Percentiles rank a stretch among this genome's conserved stretches.
Conservation (phyloP, 2,329 filamentous ascomycete species). For the Parastagonospora avenae region DNA sequence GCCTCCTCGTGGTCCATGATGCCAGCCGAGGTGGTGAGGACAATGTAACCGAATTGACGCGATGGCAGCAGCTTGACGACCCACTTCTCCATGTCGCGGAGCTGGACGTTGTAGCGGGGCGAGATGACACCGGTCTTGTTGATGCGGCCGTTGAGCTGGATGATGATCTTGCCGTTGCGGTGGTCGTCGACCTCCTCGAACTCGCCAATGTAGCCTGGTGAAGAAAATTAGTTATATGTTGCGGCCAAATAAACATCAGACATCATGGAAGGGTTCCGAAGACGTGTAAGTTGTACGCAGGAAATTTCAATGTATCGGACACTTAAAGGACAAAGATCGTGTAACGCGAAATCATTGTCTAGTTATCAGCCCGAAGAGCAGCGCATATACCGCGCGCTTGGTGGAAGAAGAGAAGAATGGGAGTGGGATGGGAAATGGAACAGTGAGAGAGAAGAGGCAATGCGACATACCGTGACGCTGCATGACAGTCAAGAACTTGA, state of each 20-base stretch:
- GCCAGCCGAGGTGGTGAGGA: constrained; percentile 97
- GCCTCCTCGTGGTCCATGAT: constrained; percentile 99
- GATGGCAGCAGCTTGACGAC: constrained; percentile 98
- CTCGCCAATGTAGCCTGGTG: constrained; percentile 93
- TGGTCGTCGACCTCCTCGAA: constrained; percentile 99
- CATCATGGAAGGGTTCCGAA: constrained; percentile 74
- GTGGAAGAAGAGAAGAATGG: constrained; percentile 9
- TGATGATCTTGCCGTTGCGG: constrained; percentile 99
- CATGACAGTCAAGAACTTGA: constrained; percentile 99
- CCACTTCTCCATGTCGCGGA: constrained; percentile 99
- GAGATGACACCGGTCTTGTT: constrained; percentile 99
- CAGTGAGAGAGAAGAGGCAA: not conserved
- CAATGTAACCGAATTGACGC: constrained; percentile 99
- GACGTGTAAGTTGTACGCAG: constrained; percentile 97
- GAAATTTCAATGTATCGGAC: constrained; percentile 85
- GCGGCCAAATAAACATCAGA: constrained; percentile 93
- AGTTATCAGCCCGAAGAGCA: constrained; percentile 97
- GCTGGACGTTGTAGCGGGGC: constrained; percentile 98
- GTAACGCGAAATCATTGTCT: constrained; percentile 86
- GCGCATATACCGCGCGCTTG: constrained; percentile 30
- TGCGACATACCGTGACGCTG: constrained; percentile 92
- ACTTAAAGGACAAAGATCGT: constrained; percentile 99
- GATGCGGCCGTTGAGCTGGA: constrained; percentile 97
- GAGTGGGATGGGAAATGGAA: too few species aligned
- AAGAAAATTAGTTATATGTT: constrained; percentile 74